Base-by-base conservation (phyloP, 2,329 filamentous ascomycete genomes). In the Stenocarpella maydis region DNA sequence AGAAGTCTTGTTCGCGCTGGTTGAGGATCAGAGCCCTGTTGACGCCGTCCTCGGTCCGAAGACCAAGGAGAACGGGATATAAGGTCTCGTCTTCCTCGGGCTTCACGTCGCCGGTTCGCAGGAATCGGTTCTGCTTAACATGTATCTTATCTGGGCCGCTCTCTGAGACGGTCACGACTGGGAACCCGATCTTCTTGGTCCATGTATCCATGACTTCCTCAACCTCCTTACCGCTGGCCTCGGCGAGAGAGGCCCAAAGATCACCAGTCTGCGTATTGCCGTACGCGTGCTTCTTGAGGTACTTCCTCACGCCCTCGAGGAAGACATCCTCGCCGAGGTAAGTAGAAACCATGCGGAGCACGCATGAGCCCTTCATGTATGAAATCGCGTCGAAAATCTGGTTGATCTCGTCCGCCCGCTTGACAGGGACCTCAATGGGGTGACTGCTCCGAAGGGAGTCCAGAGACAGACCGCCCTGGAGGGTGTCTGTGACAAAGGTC, bases 361-460 rank as follows among this genome's bases (percentile, higher is more conserved):
- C 95, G 75, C 94, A 97, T 14, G 95, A 98, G 21, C 95, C 95
- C 84, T 98, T 98, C 68, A 94, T 95, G 82, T 98, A 98, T 1
- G 95, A 98, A 74, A 98, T 98, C 72, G 94, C 93, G 78, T 98
- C 95, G 75, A 98, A 98, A 74, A 98, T 98, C 82, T 98, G 95
- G 82, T 97, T 97, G 79, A 98, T 95, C 81, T 98, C 94, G 75
- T 97, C 94, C 34, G 95, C 95, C 70, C 92, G 91, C 86, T 97
- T 97, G 72, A 98, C 94, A 1, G 95, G 95, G 0, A 98, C 95
- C 80, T 98, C 95, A 70, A 98, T 97, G 7, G 95, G 95, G 80
- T 98, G 95, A 77, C 94, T 97, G 87, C 94, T 98, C 75, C 95
- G 90, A 65, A 98, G 84, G 4, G 95, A 97, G 80, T 98, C 95